Percentiles rank a stretch among this genome's conserved stretches.
These are phyloP conservation scores for Alopecurus myosuroides DNA, from an alignment of 176 grass and related monocot genomes.

Conservation along the genomic window DNA sequence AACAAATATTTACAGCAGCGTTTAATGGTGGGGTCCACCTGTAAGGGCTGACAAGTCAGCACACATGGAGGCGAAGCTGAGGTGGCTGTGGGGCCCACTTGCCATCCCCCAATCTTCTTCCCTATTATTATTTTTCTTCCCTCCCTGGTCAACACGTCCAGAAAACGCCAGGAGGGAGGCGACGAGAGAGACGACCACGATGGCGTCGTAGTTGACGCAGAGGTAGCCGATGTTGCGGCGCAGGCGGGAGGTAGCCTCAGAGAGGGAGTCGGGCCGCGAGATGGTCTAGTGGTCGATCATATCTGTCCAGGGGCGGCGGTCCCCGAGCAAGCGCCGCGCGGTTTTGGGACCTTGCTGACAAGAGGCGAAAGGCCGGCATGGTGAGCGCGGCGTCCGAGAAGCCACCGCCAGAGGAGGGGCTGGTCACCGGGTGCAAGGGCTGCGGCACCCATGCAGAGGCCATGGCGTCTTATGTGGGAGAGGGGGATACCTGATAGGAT, in stretches of 20 bases:
- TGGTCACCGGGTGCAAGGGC: conserved; percentile 67
- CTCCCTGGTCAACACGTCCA: too few relatives aligned
- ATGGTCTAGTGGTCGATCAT: conserved; percentile 81
- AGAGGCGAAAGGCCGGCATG: conserved; percentile 60
- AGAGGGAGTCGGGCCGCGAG: conserved; percentile 62
- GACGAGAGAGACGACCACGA: conserved; percentile 62
- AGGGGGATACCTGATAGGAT: background rate
- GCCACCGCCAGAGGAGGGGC: conserved; percentile 4
- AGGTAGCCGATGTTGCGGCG: conserved; percentile 86
- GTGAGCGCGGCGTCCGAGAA: conserved; percentile 20
- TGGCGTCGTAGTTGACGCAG: conserved; percentile 89
- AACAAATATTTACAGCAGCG: too few relatives aligned
- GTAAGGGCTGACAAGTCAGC: too few relatives aligned
- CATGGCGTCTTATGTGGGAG: conserved; percentile 17
- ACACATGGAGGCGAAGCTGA: too few relatives aligned
- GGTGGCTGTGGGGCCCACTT: too few relatives aligned
- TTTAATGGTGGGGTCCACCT: too few relatives aligned
- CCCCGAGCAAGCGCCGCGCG: conserved; percentile 53
- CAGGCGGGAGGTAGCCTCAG: conserved; percentile 77
- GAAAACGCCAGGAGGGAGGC: conserved; percentile 64
- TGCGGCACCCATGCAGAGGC: conserved; percentile 35
- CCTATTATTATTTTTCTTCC: too few relatives aligned
- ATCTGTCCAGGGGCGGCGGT: conserved; percentile 77
- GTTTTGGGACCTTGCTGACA: conserved; percentile 63
- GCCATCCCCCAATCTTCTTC: too few relatives aligned